Percentiles rank a stretch among this genome's conserved stretches.
Conservation (phyloP, 208 protist genomes). For the Acanthamoeba culbertsoni region DNA sequence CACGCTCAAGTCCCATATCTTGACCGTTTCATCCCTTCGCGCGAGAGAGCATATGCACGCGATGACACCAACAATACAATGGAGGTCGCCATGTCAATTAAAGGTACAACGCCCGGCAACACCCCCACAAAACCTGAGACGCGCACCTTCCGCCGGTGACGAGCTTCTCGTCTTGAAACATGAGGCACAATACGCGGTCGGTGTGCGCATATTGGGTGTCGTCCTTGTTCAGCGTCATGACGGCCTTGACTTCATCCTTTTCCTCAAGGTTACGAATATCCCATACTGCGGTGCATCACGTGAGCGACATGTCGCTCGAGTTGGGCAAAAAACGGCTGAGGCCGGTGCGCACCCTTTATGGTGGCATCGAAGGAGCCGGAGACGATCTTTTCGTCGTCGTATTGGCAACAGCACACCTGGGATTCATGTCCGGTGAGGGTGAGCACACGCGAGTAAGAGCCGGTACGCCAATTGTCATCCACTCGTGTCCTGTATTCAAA, state of each 20-base stretch:
- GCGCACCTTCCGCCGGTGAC: background rate
- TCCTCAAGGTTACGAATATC: slow-evolving; percentile 41
- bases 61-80: too few relatives aligned
- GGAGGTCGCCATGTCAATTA: too few relatives aligned
- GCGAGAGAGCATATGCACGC: background rate
- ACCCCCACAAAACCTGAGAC: too few relatives aligned
- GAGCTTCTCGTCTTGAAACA: slow-evolving; percentile 4
- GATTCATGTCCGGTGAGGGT: background rate
- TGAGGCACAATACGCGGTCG: slow-evolving; percentile 23
- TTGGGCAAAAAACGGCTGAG: background rate
- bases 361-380: slow-evolving; percentile 32
- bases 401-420: slow-evolving; percentile 52
- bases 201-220: background rate
- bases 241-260: background rate
- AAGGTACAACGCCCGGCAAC: too few relatives aligned
- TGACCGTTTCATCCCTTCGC: background rate
- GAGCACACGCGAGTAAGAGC: background rate
- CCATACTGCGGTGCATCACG: background rate
- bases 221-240: background rate
- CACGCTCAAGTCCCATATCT: slow-evolving; percentile 37
- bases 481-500: slow-evolving; percentile 15
- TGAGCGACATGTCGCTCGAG: background rate
- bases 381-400: slow-evolving; percentile 45
- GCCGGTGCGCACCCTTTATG: background rate
- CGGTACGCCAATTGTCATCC: slow-evolving; percentile 29